Evolutionary conservation across 2,329 filamentous ascomycete species (phyloP).

Genomic region (Hypomyces perniciosus): DNA sequence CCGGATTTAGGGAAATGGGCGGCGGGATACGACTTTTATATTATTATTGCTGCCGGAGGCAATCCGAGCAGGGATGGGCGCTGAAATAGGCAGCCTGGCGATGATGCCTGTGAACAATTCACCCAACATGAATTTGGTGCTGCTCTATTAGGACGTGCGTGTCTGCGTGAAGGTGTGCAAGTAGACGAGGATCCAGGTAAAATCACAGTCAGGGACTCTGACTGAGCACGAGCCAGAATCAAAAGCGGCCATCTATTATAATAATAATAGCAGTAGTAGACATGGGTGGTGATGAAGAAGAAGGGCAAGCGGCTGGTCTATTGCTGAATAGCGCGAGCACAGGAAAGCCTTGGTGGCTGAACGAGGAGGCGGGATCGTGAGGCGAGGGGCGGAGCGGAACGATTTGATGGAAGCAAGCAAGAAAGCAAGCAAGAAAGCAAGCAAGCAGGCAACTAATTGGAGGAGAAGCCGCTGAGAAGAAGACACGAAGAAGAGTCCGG

Average conservation of each 20-base stretch:
- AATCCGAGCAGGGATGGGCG: neutral
- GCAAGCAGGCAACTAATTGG: neutral
- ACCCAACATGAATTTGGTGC: neutral
- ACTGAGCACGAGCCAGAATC: conserved; percentile 1
- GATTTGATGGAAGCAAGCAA: neutral
- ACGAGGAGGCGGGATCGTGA: neutral
- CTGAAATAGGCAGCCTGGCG: neutral
- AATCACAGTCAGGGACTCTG: neutral
- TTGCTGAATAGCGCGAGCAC: neutral
- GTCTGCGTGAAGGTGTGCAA: neutral
- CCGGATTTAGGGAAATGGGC: too few species aligned
- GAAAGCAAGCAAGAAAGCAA: neutral
- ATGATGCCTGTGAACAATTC: conserved; percentile 1
- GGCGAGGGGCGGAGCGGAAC: neutral
- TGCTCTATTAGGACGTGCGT: neutral
- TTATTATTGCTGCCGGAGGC: neutral
- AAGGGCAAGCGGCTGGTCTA: neutral
- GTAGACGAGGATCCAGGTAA: neutral
- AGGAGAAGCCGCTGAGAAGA: neutral
- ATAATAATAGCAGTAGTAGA: neutral
- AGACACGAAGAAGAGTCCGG: neutral
- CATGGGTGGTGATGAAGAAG: neutral
- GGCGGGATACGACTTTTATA: neutral
- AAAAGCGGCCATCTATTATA: conserved; percentile 2
- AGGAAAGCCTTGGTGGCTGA: neutral